A percentile compares a stretch with the other conserved stretches of the same genome.
These are phyloP conservation scores for Atractiella rhizophila DNA, from an alignment of 768 basidiomycete species.

Conservation along the genomic window DNA sequence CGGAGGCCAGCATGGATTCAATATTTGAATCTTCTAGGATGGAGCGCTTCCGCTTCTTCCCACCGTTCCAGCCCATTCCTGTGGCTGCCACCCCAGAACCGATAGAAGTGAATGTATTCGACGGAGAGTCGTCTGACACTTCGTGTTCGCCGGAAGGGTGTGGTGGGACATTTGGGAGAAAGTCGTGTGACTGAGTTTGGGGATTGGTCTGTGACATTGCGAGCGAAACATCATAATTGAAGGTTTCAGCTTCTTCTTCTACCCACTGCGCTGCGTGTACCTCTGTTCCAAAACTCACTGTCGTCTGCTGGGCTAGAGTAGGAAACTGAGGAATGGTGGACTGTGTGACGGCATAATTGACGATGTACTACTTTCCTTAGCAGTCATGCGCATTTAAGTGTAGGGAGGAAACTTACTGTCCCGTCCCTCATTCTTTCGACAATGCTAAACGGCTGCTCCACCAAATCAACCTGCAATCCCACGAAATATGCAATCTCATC, in stretches of 20 bases:
- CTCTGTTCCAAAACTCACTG: too few species aligned
- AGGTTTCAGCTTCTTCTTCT: too few species aligned
- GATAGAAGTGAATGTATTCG: neutral
- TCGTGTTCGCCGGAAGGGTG: neutral
- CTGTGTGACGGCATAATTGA: conserved; percentile 28
- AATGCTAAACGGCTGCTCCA: conserved; percentile 60
- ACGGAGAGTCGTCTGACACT: neutral
- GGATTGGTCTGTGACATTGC: too few species aligned
- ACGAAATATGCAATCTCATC: conserved; percentile 62
- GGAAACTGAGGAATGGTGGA: neutral
- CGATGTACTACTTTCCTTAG: conserved; percentile 32
- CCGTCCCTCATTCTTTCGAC: conserved; percentile 45
- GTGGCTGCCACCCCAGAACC: too few species aligned
- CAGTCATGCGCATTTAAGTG: neutral
- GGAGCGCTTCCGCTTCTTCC: too few species aligned
- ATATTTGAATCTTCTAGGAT: too few species aligned
- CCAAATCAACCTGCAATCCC: conserved; percentile 86
- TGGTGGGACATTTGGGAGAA: neutral
- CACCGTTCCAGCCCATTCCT: too few species aligned
- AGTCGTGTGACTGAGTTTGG: too few species aligned
- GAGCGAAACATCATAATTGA: too few species aligned
- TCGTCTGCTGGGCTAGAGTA: neutral
- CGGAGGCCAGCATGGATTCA: conserved; percentile 10
- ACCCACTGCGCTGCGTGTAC: too few species aligned
- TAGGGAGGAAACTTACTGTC: neutral